Base-by-base conservation (phyloP, 2,329 filamentous ascomycete genomes). In the Nothomitra cinnamomea region DNA sequence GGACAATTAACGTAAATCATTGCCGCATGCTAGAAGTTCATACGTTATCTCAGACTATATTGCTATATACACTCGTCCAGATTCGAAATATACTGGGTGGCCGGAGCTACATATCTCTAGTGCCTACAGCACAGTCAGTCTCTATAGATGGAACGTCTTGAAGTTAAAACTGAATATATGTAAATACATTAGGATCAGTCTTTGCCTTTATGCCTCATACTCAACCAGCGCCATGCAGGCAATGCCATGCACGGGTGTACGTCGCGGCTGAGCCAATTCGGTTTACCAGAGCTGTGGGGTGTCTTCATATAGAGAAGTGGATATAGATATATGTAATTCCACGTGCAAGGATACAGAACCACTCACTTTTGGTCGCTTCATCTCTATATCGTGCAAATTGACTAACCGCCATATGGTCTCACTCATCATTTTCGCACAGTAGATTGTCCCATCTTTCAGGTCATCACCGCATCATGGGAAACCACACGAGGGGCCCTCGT, bases 381-480 rank as follows among this genome's bases (percentile, higher is more conserved):
- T 10, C 42, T 21, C 8, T 13, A 50, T 19, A 19, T 13, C 21
- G 6, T 25, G 47, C 6, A 50, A n/a, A 25, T 32, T 32, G 24
- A 25, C 24, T 13, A 15, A 17, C 3, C 17, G 8, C 17, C 25
- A 15, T 8, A 25, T 21, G 12, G 15, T 17, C 21, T 47, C 10
- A 21, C 4, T 8, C 41, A 36, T 6, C 49, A 38, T 13, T 10
- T n/a, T n/a, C 45, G 21, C 12, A 54, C 57, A 64, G 60, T 57
- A 57, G 47, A 56, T 67, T 80, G 78, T 80, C 67, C 72, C 77
- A 74, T 69, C 74, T 76, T 70, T 72, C 71, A 81, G 79, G 79
- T 83, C 78, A 77, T 80, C 78, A 76, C 69, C 77, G 70, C 66
- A 72, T 83, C 79, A 76, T 82, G 79, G 72, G 72, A 72, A 73